These are phyloP conservation scores for Colletotrichum filicis DNA, from an alignment of 2,329 filamentous ascomycete genomes.

Conservation along the genomic window DNA sequence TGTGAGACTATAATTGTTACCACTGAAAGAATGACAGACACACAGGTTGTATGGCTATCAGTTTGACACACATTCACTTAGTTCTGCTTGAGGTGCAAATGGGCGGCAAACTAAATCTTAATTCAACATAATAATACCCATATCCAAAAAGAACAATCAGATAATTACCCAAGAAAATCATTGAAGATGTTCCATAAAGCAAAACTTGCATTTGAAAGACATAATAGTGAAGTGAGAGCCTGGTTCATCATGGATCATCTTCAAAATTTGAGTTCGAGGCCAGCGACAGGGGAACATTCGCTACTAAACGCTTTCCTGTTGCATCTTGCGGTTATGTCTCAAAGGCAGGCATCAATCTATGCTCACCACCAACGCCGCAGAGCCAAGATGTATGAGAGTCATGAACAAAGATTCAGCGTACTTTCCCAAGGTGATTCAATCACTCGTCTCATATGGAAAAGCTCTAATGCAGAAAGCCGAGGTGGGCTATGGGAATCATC, in stretches of 20 bases:
- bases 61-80: neutral
- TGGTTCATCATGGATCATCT: fast-evolving
- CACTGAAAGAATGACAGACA: neutral
- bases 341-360: neutral
- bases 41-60: neutral
- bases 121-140: neutral
- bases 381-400: neutral
- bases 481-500: neutral
- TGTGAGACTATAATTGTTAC: neutral
- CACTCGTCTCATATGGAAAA: neutral
- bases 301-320: neutral
- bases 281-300: neutral
- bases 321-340: neutral
- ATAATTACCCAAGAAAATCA: neutral
- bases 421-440: fast-evolving
- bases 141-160: neutral
- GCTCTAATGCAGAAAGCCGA: neutral
- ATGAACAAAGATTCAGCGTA: fast-evolving
- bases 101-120: neutral
- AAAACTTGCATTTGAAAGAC: fast-evolving
- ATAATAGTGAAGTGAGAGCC: neutral
- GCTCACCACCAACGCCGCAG: neutral
- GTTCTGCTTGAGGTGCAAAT: neutral
- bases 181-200: neutral
- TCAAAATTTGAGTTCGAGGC: neutral